Evolutionary conservation across 352 stramenopile species (phyloP), one percentile per base, ranked within the genome.

Genomic region (Globisporangium cederbergense): DNA sequence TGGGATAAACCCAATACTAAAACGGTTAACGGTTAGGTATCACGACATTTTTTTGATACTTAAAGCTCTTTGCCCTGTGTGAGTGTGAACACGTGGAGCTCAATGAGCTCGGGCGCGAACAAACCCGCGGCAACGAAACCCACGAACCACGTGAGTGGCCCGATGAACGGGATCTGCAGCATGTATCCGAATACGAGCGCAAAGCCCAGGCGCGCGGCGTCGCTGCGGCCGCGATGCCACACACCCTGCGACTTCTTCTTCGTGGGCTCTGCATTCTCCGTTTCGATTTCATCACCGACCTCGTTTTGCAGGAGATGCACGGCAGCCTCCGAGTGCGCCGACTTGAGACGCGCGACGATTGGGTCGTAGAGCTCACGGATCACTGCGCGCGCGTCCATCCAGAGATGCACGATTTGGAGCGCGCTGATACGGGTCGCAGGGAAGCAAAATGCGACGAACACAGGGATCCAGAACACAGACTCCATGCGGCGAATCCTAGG

Each of bases 61-160:
- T 42, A 43, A 25, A 62, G 56, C 34, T 11, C 42, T 43, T 53
- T 66, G 51, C 53, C 53, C 53, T 76, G 74, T 4, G 49, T 73
- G 3, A 62, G 20, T 10, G 83, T 92, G 65, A 98, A 98, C 40
- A 95, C 93, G 34, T 80, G 77, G 32, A 88, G 62, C 32, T 89
- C 77, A n/a, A 91, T 62, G 10, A 91, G 76, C 51, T 91, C 83
- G 1, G 83, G 80, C 0, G 83, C 74, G 56, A 85, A 78, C 3
- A 90, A 58, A 1, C 83, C 83, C 16, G 83, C 83, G 4, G 80
- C 75, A 34, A 83, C 74, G 56, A 91, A 91, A 0, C 70, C 81
- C 28, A 84, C 68, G 54, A 91, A 91, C 83, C 83, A 91, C 25
- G 79, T 67, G 40, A 91, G 88, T 14, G 83, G 80, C 0, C 83